Conservation (phyloP, 2,329 filamentous ascomycete species). For the Fusarium sp. region DNA sequence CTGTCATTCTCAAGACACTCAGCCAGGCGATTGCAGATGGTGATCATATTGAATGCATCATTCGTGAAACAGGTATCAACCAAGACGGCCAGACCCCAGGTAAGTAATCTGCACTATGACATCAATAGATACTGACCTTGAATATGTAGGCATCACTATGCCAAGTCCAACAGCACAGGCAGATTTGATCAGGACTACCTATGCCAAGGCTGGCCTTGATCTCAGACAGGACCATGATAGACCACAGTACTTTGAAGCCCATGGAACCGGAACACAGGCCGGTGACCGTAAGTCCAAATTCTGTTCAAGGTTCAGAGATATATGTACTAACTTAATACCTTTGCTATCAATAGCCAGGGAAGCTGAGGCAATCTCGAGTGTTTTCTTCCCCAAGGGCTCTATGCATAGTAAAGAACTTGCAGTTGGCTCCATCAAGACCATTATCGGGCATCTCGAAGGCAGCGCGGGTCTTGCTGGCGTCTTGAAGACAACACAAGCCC, state of each 20-base stretch:
- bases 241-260: conserved; percentile 3
- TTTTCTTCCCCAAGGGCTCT: not conserved
- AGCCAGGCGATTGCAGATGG: not conserved
- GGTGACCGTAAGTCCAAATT: not conserved
- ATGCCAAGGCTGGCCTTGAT: not conserved
- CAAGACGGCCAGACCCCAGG: not conserved
- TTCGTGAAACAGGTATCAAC: not conserved
- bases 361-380: not conserved
- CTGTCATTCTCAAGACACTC: conserved; percentile 13
- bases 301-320: no score
- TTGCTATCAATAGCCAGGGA: not conserved
- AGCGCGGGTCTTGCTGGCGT: not conserved
- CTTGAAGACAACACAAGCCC: not conserved
- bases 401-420: not conserved
- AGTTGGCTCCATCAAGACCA: conserved; percentile 12
- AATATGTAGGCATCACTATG: not conserved
- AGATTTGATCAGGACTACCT: not conserved
- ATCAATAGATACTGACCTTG: not conserved
- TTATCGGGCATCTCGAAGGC: conserved; percentile 10
- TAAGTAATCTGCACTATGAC: not conserved
- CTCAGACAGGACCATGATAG: not conserved
- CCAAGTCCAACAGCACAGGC: not conserved
- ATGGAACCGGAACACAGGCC: conserved; percentile 19
- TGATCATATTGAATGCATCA: not conserved
- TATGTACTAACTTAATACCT: not conserved